Evolutionary conservation across 495 filamentous ascomycete species (phyloP).

Genomic region (Penicillium silybi): DNA sequence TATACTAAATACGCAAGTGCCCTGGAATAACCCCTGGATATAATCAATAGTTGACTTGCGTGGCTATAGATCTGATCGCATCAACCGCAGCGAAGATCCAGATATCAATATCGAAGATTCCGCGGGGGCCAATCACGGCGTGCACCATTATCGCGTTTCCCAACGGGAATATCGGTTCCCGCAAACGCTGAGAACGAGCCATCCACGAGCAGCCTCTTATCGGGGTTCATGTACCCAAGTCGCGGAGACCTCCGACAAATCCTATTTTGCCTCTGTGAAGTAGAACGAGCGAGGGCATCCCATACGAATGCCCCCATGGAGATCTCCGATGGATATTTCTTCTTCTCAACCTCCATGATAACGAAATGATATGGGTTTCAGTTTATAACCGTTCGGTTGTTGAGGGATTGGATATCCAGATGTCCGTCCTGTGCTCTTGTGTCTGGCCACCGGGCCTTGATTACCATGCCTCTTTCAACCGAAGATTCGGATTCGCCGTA

Average conservation of each 20-base stretch:
- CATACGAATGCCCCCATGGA: conserved; percentile 12
- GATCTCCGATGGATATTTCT: conserved; percentile 9
- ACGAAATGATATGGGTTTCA: conserved; percentile 3
- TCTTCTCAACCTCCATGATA: conserved; percentile 2
- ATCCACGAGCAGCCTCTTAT: conserved; percentile 4
- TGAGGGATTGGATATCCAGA: neutral
- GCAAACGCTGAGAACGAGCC: neutral
- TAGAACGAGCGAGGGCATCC: neutral
- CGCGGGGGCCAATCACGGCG: conserved; percentile 3
- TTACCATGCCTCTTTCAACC: conserved; percentile 11
- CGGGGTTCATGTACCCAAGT: neutral
- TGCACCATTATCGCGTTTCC: conserved; percentile 3
- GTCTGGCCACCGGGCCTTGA: neutral
- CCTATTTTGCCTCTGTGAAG: neutral
- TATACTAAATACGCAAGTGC: neutral
- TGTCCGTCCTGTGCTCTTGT: neutral
- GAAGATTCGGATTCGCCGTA: neutral
- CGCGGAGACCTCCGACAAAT: conserved; percentile 19
- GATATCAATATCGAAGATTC: neutral
- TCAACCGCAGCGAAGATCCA: neutral
- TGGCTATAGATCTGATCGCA: neutral
- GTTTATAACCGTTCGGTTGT: conserved; percentile 7
- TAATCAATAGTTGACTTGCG: neutral
- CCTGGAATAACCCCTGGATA: neutral
- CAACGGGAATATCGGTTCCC: conserved; percentile 4